Conservation (phyloP, 2,329 filamentous ascomycete genomes). For the Amphichorda felina region DNA sequence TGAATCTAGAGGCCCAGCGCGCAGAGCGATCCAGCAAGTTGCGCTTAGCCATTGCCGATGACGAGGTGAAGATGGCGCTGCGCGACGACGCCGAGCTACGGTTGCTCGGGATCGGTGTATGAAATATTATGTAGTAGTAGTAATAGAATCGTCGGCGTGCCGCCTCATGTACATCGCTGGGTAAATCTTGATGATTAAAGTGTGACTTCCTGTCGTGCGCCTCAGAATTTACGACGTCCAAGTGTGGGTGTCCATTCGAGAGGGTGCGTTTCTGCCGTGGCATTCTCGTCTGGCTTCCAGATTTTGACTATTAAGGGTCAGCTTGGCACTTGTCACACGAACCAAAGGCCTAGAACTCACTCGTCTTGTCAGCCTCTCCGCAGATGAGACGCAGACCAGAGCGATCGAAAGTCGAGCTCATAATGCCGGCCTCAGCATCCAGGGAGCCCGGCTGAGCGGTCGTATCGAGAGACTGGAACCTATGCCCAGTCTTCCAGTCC, state of each 20-base stretch:
- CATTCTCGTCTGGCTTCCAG: conserved; percentile 88
- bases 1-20: conserved; percentile 69
- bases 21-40: conserved; percentile 84
- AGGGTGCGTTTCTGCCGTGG: conserved; percentile 84
- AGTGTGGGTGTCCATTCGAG: conserved; percentile 83
- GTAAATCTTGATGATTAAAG: neutral
- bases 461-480: conserved; percentile 82
- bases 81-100: conserved; percentile 81
- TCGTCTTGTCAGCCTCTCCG: conserved; percentile 95
- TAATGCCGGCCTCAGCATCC: conserved; percentile 88
- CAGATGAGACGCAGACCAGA: conserved; percentile 84
- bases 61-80: conserved; percentile 81
- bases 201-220: neutral
- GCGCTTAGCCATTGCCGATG: conserved; percentile 73
- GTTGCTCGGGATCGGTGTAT: conserved; percentile 53
- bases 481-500: conserved; percentile 96
- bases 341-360: conserved; percentile 23
- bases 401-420: conserved; percentile 85
- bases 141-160: neutral
- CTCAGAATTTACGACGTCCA: conserved; percentile 62
- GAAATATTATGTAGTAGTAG: conserved; percentile 7
- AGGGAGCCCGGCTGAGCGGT: conserved; percentile 88
- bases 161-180: neutral
- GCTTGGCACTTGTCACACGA: no score
- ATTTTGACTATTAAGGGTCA: conserved; percentile 56